Percentiles rank a stretch among this genome's conserved stretches.
Conservation (phyloP, 345 rosid species). For the Camelina laxa region DNA sequence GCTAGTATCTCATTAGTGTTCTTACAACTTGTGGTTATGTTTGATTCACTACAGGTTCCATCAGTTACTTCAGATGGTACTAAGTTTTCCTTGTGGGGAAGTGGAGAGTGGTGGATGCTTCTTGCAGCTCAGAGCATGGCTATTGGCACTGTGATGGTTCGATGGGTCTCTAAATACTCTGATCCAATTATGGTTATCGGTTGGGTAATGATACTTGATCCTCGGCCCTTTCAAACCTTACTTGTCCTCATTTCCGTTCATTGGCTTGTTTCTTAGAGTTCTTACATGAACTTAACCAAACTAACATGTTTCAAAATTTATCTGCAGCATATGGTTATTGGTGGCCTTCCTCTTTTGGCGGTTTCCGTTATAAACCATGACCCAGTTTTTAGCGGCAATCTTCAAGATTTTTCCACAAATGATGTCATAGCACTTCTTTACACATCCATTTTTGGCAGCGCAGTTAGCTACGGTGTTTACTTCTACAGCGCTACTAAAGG, state of each 20-base stretch:
- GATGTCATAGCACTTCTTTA: slow-evolving; percentile 77
- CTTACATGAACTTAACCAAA: slow-evolving; percentile 15
- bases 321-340: slow-evolving; percentile 87
- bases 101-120: slow-evolving; percentile 99
- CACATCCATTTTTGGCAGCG: slow-evolving; percentile 90
- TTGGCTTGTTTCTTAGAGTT: slow-evolving; percentile 18
- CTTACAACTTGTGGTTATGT: slow-evolving; percentile 7
- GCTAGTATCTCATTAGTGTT: background rate
- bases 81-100: slow-evolving; percentile 84
- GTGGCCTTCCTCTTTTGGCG: slow-evolving; percentile 77
- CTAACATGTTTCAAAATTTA: slow-evolving; percentile 4
- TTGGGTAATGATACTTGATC: slow-evolving; percentile 64
- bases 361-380: slow-evolving; percentile 69
- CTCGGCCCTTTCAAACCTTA: background rate
- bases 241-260: background rate
- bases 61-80: slow-evolving; percentile 56
- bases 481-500: slow-evolving; percentile 95
- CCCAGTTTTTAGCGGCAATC: slow-evolving; percentile 62
- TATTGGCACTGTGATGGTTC: slow-evolving; percentile 90
- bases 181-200: slow-evolving; percentile 97
- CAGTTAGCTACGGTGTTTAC: slow-evolving; percentile 91
- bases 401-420: slow-evolving; percentile 57
- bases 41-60: slow-evolving; percentile 68
- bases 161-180: slow-evolving; percentile 89
- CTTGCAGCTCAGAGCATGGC: slow-evolving; percentile 99